Base-by-base conservation (phyloP, 1,284 basidiomycete genomes). In the Ganoderma lucidum region DNA sequence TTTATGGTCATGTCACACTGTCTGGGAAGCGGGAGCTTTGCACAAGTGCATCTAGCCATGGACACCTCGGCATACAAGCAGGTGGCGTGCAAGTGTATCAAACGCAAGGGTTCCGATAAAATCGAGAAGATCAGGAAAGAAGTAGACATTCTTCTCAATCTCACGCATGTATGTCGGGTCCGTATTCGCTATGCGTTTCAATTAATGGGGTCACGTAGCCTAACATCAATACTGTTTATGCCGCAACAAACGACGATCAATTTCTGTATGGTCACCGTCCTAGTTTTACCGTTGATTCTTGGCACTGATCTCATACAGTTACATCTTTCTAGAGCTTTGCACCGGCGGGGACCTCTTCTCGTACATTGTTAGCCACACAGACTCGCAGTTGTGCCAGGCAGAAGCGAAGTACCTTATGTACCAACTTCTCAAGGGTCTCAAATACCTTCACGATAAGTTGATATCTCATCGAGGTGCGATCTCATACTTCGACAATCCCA, bases 371-470 rank as follows among this genome's bases (percentile, higher is more conserved):
- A 88, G 87, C 70, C 86, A 88, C 68, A 82, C 84, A 45, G 84
- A 86, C 44, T 83, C 82, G 65, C 85, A 83, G 64, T 82, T 96
- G 30, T 87, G 87, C 70, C 93, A 96, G 80, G 89, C 89, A 6
- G 94, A 96, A 80, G 87, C 90, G 17, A 94, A 94, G 80, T 96
- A 93, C 77, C 88, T 95, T 68, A 92, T 91, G 82, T 96, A 88
- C 76, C 95, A 96, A 78, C 80, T 96, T 23, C 81, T 96, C 32
- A 85, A 88, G 66, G 95, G 88, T 0, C 79, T 96, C 53, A 83
- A 85, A 64, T 94, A 96, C 78, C 81, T 96, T 39, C 95, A 96
- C 76, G 83, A 88, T 56, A 86, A 85, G 75, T 83, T 85, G 75
- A 91, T 96, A 66, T 93, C 93, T 6, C 95, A 96, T 83, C 85